Base-by-base conservation (phyloP, 1,139 yeast genomes). In the Meyerozyma guilliermondii region DNA sequence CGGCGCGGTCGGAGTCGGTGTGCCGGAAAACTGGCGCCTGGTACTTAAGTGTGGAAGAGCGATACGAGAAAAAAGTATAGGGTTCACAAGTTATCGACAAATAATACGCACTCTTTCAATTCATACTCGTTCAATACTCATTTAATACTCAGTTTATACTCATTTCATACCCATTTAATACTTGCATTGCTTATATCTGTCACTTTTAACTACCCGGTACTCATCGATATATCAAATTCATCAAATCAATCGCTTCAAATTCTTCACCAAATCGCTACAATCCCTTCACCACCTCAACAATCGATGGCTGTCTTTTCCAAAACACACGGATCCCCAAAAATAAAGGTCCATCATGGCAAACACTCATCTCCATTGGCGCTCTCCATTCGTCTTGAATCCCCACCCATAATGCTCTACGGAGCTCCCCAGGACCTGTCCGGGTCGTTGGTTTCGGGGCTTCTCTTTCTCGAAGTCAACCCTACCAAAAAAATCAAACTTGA, bases 371-470 rank as follows among this genome's bases (percentile, higher is more conserved):
- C 43, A 7, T 63, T 78, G 27, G 68, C 73, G 41, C 65, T 91
- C 24, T 61, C 80, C 1, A 74, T 92, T 39, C 72, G 76, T 36
- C 69, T 92, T 24, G 98, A 92, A 59, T 83, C 95, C 0, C 98
- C 98, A 1, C 98, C 99, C 0, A 71, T 91, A 30, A 80, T 88
- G 30, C 65, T 92, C 44, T 91, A 85, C 57, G 98, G 98, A 0
- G 65, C 74, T 3, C 86, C 92, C 4, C 62, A 66, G 7, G 95
- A 87, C 46, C 82, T 94, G 2, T 75, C 95, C 0, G 98, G 99
- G 1, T 86, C 96, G 1, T 73, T 92, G 30, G 66, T 94, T 26
- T 81, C 91, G 18, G 98, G 98, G 0, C 68, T 87, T 14, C 67
- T 83, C 35, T 62, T 58, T 9, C 52, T 69, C 18, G 62, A 62